Evolutionary conservation across 345 rosid species (phyloP), one percentile per base, ranked within the genome.

Genomic region (Bruguiera gymnorhiza): DNA sequence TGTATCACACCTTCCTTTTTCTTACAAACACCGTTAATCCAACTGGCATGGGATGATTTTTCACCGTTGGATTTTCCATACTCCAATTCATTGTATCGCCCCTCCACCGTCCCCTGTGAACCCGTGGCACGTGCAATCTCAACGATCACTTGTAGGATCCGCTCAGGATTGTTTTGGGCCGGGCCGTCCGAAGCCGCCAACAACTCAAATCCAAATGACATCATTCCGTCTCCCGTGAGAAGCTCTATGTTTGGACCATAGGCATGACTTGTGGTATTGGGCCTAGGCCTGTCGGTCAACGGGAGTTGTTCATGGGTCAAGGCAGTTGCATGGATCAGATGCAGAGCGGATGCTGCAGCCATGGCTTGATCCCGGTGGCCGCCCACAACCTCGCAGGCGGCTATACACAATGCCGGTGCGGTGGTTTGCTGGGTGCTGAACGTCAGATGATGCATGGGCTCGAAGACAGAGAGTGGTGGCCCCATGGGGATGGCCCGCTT

Each of bases 341-440:
- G 86, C 8, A 89, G 55, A 3, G 90, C 92, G 0, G 89, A 75
- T 0, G 91, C 95, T 0, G 89, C 88, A 0, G 81, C 79, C 70
- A 85, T 10, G 65, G 95, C 88, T 26, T 64, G 81, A 57, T 81
- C 80, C 1, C 81, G 78, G 72, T 60, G 39, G 66, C 89, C 90
- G 5, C 90, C 89, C 18, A 85, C 83, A 11, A 85, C 78, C 79
- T 86, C 90, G 46, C 90, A 88, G 5, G 89, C 77, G 1, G 86
- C 90, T 15, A 86, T 51, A 57, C 93, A 88, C 67, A 86, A 60
- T 6, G 86, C 86, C 0, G 87, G 86, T 0, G 85, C 90, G 0
- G 73, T 32, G 78, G 66, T 80, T 15, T 18, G 57, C 0, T 85
- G 88, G 30, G 84, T 77, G 51, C 82, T 39, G 50, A 83, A 74